Evolutionary conservation across 805 yeast species (phyloP).

Genomic region (Wickerhamiella parazyma): DNA sequence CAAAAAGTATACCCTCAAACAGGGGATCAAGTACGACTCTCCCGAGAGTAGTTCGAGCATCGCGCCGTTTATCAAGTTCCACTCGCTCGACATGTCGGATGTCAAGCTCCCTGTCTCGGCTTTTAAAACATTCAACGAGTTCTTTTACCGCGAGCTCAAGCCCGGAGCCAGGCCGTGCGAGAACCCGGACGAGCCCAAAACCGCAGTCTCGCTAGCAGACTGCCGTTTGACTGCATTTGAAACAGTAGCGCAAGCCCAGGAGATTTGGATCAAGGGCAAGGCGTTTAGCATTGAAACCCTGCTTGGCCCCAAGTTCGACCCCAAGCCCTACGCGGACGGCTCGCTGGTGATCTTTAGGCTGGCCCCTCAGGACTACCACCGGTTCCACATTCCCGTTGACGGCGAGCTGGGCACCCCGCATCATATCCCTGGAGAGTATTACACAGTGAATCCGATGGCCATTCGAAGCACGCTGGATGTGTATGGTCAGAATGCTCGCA

Average conservation of each 20-base stretch:
- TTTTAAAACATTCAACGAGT: conserved; percentile 71
- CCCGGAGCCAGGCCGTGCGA: conserved; percentile 63
- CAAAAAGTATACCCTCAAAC: conserved; percentile 55
- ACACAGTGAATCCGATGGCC: conserved; percentile 97
- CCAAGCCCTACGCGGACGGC: conserved; percentile 32
- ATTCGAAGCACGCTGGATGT: conserved; percentile 78
- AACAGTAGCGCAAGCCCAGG: conserved; percentile 45
- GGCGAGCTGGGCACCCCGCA: conserved; percentile 57
- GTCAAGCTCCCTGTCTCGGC: conserved; percentile 39
- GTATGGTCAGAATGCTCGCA: conserved; percentile 80
- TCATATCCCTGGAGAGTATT: conserved; percentile 76
- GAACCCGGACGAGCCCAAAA: conserved; percentile 33
- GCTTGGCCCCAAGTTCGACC: conserved; percentile 31
- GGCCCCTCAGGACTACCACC: conserved; percentile 95
- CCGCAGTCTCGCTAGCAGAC: conserved; percentile 73
- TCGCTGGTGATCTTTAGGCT: conserved; percentile 68
- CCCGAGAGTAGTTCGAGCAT: conserved; percentile 56
- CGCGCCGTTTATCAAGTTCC: conserved; percentile 65
- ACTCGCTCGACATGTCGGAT: conserved; percentile 62
- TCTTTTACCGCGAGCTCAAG: conserved; percentile 66
- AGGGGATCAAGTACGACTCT: conserved; percentile 72
- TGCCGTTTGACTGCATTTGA: conserved; percentile 65
- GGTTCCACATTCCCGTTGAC: conserved; percentile 79
- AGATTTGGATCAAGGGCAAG: conserved; percentile 81
- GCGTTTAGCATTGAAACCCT: conserved; percentile 56